These are phyloP conservation scores for Coemansia sp. DNA, from an alignment of 192 early-diverging fungal genomes.

Conservation along the genomic window DNA sequence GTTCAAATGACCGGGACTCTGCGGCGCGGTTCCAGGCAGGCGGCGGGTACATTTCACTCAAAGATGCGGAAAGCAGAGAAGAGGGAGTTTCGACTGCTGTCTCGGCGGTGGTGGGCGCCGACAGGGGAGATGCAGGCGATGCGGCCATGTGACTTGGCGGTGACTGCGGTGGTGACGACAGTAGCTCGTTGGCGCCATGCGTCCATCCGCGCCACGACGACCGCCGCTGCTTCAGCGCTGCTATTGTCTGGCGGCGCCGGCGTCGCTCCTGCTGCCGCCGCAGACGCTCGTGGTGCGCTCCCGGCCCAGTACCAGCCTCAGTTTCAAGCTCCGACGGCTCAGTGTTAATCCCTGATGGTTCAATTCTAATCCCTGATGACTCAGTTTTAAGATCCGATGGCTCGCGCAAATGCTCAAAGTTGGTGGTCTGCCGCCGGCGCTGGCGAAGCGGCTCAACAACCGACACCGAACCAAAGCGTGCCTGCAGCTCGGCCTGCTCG, in stretches of 20 bases:
- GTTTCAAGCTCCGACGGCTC: background rate
- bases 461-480: conserved; percentile 16
- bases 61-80: background rate
- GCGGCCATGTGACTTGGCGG: conserved; percentile 7
- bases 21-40: conserved; percentile 14
- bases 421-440: conserved; percentile 24
- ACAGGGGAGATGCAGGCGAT: background rate
- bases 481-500: conserved; percentile 46
- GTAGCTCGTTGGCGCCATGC: conserved; percentile 1
- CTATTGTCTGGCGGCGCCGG: conserved; percentile 42
- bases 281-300: conserved; percentile 37
- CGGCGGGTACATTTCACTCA: conserved; percentile 28
- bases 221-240: conserved; percentile 41
- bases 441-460: background rate
- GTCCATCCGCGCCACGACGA: conserved; percentile 54
- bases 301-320: background rate
- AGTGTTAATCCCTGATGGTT: background rate
- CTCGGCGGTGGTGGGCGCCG: conserved; percentile 7
- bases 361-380: background rate
- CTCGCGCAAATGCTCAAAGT: conserved; percentile 2
- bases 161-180: conserved; percentile 31
- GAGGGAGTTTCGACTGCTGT: background rate
- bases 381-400: background rate
- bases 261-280: conserved; percentile 48
- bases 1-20: background rate